Percentiles rank a stretch among this genome's conserved stretches.
These are phyloP conservation scores for Colletotrichum neosansevieriae DNA, from an alignment of 2,329 filamentous ascomycete species.

Conservation along the genomic window DNA sequence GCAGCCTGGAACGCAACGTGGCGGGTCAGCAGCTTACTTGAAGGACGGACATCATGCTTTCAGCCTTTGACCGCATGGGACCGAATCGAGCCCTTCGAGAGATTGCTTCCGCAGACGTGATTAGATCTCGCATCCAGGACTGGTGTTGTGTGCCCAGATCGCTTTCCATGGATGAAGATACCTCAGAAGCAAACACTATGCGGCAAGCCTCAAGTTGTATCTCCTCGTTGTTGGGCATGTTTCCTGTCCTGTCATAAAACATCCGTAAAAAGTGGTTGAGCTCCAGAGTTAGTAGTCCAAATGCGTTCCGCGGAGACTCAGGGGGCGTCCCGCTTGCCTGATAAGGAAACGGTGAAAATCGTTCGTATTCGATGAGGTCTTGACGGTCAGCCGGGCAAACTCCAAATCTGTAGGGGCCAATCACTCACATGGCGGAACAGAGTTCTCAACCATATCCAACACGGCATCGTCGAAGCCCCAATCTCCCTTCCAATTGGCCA, in stretches of 20 bases:
- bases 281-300: conserved; percentile 52
- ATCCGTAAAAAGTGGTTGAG: conserved; percentile 47
- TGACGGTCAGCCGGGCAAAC: neutral
- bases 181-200: conserved; percentile 46
- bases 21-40: neutral
- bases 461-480: conserved; percentile 53
- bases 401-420: neutral
- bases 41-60: conserved; percentile 43
- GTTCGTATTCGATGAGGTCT: conserved; percentile 37
- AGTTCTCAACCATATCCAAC: conserved; percentile 52
- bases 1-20: no score
- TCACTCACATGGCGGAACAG: conserved; percentile 50
- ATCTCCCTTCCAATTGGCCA: conserved; percentile 56
- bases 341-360: conserved; percentile 32
- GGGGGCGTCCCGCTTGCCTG: conserved; percentile 32
- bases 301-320: conserved; percentile 45
- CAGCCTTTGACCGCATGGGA: conserved; percentile 43
- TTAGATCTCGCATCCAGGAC: conserved; percentile 45
- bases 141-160: neutral
- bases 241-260: conserved; percentile 41
- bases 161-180: conserved; percentile 8
- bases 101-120: conserved; percentile 39
- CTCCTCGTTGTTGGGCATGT: conserved; percentile 40
- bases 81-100: conserved; percentile 42
- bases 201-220: conserved; percentile 46